A percentile compares a stretch with the other conserved stretches of the same genome.
phyloP scores from a whole-genome alignment of 768 basidiomycete species.

The Psilocybe azurescens region DNA sequence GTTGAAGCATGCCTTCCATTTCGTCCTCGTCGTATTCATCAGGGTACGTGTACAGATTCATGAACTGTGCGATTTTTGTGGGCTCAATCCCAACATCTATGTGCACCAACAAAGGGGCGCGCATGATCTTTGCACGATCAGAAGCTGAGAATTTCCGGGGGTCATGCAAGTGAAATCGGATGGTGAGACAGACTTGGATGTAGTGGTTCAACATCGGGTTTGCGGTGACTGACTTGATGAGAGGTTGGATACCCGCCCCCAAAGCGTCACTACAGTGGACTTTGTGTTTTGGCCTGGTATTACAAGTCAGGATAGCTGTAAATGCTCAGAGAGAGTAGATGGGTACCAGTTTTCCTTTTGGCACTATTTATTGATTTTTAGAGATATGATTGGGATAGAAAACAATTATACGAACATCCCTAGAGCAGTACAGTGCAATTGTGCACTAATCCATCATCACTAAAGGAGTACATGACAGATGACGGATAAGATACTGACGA shows the following conservation, averaged over 20 bases:
- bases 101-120: conserved; percentile 15
- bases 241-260: conserved; percentile 19
- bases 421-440: conserved; percentile 20
- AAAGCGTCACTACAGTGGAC: conserved; percentile 13
- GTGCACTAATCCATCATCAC: conserved; percentile 11
- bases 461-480: background rate
- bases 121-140: conserved; percentile 13
- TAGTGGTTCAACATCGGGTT: conserved; percentile 25
- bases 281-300: conserved; percentile 20
- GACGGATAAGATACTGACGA: conserved; percentile 4
- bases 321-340: background rate
- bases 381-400: background rate
- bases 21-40: conserved; percentile 18
- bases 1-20: conserved; percentile 26
- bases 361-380: conserved; percentile 10
- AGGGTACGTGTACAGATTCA: conserved; percentile 23
- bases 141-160: background rate
- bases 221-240: conserved; percentile 21
- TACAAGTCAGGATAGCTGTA: background rate
- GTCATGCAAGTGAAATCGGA: conserved; percentile 17
- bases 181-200: conserved; percentile 20
- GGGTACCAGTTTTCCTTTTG: conserved; percentile 21
- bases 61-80: conserved; percentile 23
- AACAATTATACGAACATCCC: conserved; percentile 6
- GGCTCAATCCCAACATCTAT: conserved; percentile 29